Evolutionary conservation across 768 basidiomycete genomes (phyloP).

Genomic region (Tulasnella sp.): DNA sequence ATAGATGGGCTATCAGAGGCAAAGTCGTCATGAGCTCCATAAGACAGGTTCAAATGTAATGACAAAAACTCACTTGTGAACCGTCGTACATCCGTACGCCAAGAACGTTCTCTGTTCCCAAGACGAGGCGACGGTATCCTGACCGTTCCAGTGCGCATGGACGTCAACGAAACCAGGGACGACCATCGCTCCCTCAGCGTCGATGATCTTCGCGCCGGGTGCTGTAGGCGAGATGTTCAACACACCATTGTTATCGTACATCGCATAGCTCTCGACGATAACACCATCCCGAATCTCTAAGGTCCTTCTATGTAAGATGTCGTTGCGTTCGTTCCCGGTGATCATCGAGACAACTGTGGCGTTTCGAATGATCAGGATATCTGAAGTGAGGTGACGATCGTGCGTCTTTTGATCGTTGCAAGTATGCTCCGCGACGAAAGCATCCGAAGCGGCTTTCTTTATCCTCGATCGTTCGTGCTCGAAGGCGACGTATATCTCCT

Average conservation of each 20-base stretch:
- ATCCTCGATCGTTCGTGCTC: conserved; percentile 50
- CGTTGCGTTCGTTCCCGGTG: conserved; percentile 36
- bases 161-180: conserved; percentile 66
- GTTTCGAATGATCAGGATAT: conserved; percentile 49
- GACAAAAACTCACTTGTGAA: conserved; percentile 53
- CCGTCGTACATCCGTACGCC: conserved; percentile 62
- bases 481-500: conserved; percentile 49
- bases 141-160: conserved; percentile 63
- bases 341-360: conserved; percentile 64
- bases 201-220: conserved; percentile 36
- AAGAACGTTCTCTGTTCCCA: conserved; percentile 71
- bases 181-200: conserved; percentile 55
- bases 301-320: conserved; percentile 43
- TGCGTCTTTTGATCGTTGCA: conserved; percentile 18
- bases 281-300: conserved; percentile 46
- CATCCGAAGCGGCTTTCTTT: conserved; percentile 36
- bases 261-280: conserved; percentile 26
- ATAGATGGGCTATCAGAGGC: conserved; percentile 44
- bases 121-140: conserved; percentile 39
- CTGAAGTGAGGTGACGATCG: conserved; percentile 26
- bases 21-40: neutral
- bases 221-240: conserved; percentile 30
- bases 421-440: conserved; percentile 1
- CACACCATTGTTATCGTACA: conserved; percentile 28
- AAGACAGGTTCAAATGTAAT: neutral